Conservation (phyloP, 805 yeast species). For the Candida xiaguanensis region DNA sequence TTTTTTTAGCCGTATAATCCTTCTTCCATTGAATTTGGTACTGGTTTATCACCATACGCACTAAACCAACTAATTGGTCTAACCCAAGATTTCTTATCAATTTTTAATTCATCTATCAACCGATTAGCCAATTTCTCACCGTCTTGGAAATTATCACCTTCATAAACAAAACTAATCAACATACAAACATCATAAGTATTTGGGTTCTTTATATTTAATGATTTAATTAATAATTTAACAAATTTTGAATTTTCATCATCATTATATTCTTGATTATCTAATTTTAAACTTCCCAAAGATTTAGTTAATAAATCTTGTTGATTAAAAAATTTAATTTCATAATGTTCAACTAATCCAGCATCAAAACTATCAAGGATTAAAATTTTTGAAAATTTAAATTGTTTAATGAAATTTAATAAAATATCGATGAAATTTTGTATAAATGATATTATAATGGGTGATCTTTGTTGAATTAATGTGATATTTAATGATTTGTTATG, state of each 20-base stretch:
- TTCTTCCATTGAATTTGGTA: conserved; percentile 67
- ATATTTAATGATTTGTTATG: conserved; percentile 36
- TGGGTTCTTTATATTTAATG: conserved; percentile 2
- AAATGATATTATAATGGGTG: conserved; percentile 76
- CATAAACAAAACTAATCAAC: conserved; percentile 51
- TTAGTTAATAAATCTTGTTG: conserved; percentile 28
- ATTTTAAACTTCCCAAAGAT: conserved; percentile 26
- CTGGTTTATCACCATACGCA: conserved; percentile 70
- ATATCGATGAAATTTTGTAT: conserved; percentile 51
- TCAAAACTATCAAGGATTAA: conserved; percentile 71
- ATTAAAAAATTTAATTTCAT: conserved; percentile 23
- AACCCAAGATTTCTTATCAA: conserved; percentile 28
- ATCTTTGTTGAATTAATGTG: conserved; percentile 72
- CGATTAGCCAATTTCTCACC: conserved; percentile 51
- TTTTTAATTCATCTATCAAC: conserved; percentile 22
- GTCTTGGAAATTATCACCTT: conserved; percentile 83
- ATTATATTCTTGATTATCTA: conserved; percentile 11
- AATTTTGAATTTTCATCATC: conserved; percentile 10
- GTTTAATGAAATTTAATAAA: conserved; percentile 44
- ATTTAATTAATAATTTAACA: conserved; percentile 8
- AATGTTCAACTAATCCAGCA: conserved; percentile 45
- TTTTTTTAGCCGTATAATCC: conserved; percentile 59
- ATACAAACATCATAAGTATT: background rate
- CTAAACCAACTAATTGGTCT: conserved; percentile 82
- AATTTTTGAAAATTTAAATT: conserved; percentile 39